Evolutionary conservation across 2,329 filamentous ascomycete genomes (phyloP), one percentile per base, ranked within the genome.

Genomic region (Aspergillus jensenii): DNA sequence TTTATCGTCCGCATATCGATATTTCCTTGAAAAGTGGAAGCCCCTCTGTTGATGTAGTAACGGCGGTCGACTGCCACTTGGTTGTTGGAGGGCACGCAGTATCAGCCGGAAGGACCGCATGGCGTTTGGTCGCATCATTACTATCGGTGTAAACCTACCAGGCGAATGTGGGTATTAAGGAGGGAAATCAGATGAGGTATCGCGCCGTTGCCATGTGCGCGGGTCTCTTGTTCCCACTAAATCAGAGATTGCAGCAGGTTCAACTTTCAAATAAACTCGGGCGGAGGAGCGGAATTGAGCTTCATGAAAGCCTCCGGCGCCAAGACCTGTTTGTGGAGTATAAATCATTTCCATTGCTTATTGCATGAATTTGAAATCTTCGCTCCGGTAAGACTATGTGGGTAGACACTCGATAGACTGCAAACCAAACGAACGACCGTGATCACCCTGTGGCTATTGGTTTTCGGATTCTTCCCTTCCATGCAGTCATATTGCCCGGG

Each of bases 1-100:
- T 52, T 72, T 70, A 35, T 74, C 68, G 43, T 70, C 67, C 41
- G 64, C 64, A 41, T 33, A 59, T 48, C 7, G 40, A 21, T 37
- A 60, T 17, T 56, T 62, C 14, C 57, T 37, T 19, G 69, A 70
- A 9, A 50, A 55, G 12, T 60, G 62, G 43, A 72, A 68, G 8
- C 60, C 48, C 48, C 70, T 60, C n/a, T 57, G 55, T 25, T 65
- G 68, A 23, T 52, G 27, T 19, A 58, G 44, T 14, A 48, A 21
- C 43, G 39, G n/a, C 21, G 48, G 23, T 41, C 45, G 44, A 23
- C 15, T 40, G 47, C 8, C 27, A 9, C 9, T 45, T 15, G 40
- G 47, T 35, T 58, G 56, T 41, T 45, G 45, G n/a, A 45, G 21
- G 15, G 50, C 55, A 52, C 55, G 56, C 11, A 37, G 33, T 45